Conservation (phyloP, 2,329 filamentous ascomycete species). For the Colletotrichum coccodes region DNA sequence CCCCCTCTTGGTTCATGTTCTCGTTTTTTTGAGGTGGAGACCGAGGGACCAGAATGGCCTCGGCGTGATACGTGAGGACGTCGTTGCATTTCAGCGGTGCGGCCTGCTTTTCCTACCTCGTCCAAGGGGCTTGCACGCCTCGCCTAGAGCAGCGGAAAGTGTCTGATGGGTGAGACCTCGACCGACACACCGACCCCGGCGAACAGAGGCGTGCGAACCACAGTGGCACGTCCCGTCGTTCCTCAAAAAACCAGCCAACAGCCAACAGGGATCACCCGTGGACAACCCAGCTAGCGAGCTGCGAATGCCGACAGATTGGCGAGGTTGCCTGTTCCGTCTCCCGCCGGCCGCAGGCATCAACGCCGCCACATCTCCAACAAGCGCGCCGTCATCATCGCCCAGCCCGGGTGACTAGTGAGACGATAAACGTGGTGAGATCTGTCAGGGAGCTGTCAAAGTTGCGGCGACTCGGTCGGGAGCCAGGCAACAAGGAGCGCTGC, state of each 20-base stretch:
- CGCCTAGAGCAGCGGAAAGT: background rate
- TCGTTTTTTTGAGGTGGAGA: too few relatives aligned
- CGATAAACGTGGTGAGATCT: background rate
- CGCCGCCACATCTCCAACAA: background rate
- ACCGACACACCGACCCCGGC: slow-evolving; percentile 4
- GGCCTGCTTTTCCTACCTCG: background rate
- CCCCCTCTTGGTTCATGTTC: too few relatives aligned
- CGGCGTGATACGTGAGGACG: background rate
- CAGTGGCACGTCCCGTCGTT: background rate
- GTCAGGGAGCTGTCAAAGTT: background rate
- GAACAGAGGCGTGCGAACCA: background rate
- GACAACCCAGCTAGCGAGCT: background rate
- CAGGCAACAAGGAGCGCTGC: background rate
- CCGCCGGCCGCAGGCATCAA: slow-evolving; percentile 3
- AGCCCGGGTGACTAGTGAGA: background rate
- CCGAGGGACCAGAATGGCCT: background rate
- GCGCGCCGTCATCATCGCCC: background rate
- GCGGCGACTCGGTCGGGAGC: background rate
- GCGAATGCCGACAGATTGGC: background rate
- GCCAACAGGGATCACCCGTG: slow-evolving; percentile 5
- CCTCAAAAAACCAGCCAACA: background rate
- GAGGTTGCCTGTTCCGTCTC: background rate
- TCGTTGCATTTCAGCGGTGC: too few relatives aligned
- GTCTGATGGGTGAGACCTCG: background rate
- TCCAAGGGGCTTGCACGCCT: background rate